phyloP scores from a whole-genome alignment of 768 basidiomycete species.

The Lenzites betulinus region DNA sequence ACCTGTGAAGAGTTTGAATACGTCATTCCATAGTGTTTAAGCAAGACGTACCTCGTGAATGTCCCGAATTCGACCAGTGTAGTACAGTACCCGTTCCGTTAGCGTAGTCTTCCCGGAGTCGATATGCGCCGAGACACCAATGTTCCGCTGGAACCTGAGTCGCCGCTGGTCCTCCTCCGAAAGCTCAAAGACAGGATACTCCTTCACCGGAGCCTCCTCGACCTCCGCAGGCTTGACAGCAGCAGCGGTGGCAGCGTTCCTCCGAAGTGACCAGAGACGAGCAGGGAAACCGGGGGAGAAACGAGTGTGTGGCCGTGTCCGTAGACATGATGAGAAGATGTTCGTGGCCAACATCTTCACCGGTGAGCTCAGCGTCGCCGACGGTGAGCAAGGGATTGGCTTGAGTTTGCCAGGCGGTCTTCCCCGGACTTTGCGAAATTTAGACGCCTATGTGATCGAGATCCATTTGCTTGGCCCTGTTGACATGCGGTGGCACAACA shows the following conservation, averaged over 20 bases:
- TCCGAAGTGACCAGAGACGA: constrained; percentile 13
- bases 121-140: constrained; percentile 94
- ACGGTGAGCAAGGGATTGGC: constrained; percentile 7
- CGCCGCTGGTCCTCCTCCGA: constrained; percentile 66
- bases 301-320: constrained; percentile 16
- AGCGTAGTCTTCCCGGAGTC: constrained; percentile 98
- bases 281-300: background rate
- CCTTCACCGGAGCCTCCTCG: constrained; percentile 16
- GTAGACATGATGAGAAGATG: constrained; percentile 21
- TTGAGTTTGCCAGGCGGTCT: too few relatives aligned
- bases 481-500: background rate
- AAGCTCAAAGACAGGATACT: constrained; percentile 37
- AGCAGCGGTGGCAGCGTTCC: constrained; percentile 28
- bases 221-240: constrained; percentile 22
- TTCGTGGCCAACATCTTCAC: constrained; percentile 17
- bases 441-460: background rate
- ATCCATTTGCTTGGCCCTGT: background rate
- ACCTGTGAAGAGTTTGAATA: constrained; percentile 50
- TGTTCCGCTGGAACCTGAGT: constrained; percentile 83
- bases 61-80: constrained; percentile 92
- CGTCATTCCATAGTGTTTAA: constrained; percentile 5
- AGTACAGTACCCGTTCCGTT: constrained; percentile 94
- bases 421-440: background rate
- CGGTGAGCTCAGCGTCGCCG: constrained; percentile 18
- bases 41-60: constrained; percentile 81